These are phyloP conservation scores for Lactarius deliciosus DNA, from an alignment of 768 basidiomycete species.

Conservation along the genomic window DNA sequence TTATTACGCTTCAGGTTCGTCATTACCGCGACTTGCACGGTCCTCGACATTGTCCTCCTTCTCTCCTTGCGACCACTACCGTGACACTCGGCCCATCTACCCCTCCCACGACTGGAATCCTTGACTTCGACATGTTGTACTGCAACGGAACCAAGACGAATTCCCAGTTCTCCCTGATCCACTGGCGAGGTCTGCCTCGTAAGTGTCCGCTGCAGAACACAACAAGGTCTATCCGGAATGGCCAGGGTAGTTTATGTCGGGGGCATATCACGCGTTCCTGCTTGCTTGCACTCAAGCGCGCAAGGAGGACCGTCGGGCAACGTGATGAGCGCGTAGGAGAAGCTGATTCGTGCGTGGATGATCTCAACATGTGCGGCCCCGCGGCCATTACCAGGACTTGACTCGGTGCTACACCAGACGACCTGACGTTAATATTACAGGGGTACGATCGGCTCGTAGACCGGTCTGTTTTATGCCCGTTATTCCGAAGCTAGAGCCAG, in stretches of 20 bases:
- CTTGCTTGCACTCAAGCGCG: not conserved
- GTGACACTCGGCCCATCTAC: not conserved
- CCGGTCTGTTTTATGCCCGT: too few species aligned
- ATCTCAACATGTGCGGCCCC: not conserved
- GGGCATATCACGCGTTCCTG: slow-evolving; percentile 6
- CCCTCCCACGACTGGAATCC: too few species aligned
- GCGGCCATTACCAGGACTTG: slow-evolving; percentile 1
- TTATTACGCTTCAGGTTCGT: slow-evolving; percentile 6
- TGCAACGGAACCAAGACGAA: slow-evolving; percentile 18
- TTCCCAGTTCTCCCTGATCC: slow-evolving; percentile 4
- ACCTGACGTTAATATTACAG: too few species aligned
- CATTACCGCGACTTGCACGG: not conserved
- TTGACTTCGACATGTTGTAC: slow-evolving; percentile 15
- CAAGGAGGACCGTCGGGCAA: slow-evolving; percentile 11
- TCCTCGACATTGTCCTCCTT: slow-evolving; percentile 5
- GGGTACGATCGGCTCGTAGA: too few species aligned
- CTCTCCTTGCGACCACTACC: slow-evolving; percentile 19
- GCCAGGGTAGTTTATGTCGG: too few species aligned
- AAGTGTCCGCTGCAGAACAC: too few species aligned
- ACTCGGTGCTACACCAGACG: not conserved
- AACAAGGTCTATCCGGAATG: too few species aligned
- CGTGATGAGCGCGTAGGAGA: not conserved
- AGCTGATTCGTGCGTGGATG: not conserved
- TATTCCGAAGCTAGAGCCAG: too few species aligned
- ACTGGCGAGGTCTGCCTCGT: not conserved